These are phyloP conservation scores for Fomitopsis schrenkii DNA, from an alignment of 1,284 basidiomycete genomes.

Conservation along the genomic window DNA sequence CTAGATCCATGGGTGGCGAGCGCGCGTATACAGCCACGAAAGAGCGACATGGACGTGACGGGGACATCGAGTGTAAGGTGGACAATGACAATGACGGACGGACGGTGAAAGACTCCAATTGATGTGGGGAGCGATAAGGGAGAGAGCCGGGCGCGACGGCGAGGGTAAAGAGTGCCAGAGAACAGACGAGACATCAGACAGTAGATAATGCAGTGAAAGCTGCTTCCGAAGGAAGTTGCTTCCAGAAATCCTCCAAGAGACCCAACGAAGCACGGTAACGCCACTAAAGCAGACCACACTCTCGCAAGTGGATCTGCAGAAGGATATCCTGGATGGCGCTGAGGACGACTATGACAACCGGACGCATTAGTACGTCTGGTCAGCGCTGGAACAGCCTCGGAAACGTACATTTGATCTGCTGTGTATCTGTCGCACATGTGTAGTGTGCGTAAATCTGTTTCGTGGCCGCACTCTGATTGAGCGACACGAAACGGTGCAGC, in stretches of 20 bases:
- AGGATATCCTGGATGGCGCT: constrained; percentile 82
- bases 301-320: constrained; percentile 78
- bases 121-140: constrained; percentile 14
- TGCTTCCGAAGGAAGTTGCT: neutral
- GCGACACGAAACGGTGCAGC: constrained; percentile 80
- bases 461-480: constrained; percentile 84
- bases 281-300: constrained; percentile 75
- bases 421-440: constrained; percentile 87
- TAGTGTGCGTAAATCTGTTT: constrained; percentile 90
- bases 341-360: constrained; percentile 55
- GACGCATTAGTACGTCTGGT: neutral
- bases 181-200: constrained; percentile 6
- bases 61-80: constrained; percentile 12
- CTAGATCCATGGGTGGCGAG: neutral
- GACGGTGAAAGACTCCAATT: constrained; percentile 9
- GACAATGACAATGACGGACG: neutral
- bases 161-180: constrained; percentile 1
- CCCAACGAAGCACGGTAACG: neutral
- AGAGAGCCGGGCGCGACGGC: constrained; percentile 7
- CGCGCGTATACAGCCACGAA: constrained; percentile 7
- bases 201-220: constrained; percentile 11
- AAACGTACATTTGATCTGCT: constrained; percentile 80
- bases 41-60: constrained; percentile 14
- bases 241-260: neutral
- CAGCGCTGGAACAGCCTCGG: neutral